Conservation (phyloP, 2,329 filamentous ascomycete species). For the Beauveria sp. region DNA sequence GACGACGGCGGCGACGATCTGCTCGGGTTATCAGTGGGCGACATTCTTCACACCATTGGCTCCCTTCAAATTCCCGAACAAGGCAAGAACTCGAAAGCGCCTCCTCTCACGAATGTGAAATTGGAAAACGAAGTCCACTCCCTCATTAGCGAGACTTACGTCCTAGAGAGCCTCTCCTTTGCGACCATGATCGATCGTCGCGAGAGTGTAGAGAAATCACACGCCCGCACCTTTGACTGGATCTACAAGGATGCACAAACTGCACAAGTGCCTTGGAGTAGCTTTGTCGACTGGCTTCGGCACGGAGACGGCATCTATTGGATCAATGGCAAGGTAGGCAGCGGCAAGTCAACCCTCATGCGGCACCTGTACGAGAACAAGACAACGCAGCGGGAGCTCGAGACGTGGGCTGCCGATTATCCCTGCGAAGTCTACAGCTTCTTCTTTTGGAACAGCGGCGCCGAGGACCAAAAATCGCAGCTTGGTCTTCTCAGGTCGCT, state of each 20-base stretch:
- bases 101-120: not conserved
- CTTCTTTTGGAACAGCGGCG: constrained; percentile 28
- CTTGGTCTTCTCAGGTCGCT: constrained; percentile 23
- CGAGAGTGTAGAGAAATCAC: constrained; percentile 1
- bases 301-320: constrained; percentile 19
- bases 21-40: not conserved
- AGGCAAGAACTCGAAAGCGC: not conserved
- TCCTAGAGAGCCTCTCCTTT: constrained; percentile 1
- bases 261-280: not conserved
- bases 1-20: not conserved
- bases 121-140: not conserved
- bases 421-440: constrained; percentile 19
- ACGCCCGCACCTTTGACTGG: constrained; percentile 8
- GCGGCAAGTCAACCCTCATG: constrained; percentile 34
- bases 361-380: constrained; percentile 21
- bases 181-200: not conserved
- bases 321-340: constrained; percentile 30
- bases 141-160: not conserved
- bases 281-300: constrained; percentile 19
- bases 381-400: constrained; percentile 14
- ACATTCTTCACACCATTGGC: not conserved
- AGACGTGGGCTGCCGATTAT: constrained; percentile 19
- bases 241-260: not conserved
- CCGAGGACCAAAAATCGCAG: constrained; percentile 22
- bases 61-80: not conserved